Conservation (phyloP, 1,284 basidiomycete genomes). For the Pulchroboletus neoregius region DNA sequence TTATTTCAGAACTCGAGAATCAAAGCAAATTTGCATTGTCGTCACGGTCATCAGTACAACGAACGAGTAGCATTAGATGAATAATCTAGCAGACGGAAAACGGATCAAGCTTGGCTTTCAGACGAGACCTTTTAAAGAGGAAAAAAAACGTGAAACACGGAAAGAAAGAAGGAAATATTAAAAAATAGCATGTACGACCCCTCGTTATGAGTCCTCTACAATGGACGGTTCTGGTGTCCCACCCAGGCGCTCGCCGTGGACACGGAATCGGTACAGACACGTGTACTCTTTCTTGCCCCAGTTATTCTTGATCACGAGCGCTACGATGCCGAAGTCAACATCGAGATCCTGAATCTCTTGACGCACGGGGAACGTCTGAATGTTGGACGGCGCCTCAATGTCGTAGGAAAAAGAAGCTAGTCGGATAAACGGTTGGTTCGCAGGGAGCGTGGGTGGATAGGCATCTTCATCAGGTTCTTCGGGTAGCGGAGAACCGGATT, state of each 20-base stretch:
- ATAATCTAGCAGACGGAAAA: conserved; percentile 14
- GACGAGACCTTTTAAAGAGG: neutral
- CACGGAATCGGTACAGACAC: conserved; percentile 86
- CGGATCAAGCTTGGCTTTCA: no score
- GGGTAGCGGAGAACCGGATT: conserved; percentile 35
- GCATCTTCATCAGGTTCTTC: conserved; percentile 35
- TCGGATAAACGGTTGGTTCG: conserved; percentile 59
- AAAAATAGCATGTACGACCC: conserved; percentile 13
- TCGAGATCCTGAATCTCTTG: conserved; percentile 63
- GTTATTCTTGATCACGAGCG: conserved; percentile 76
- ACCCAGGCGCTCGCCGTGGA: conserved; percentile 54
- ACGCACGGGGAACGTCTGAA: conserved; percentile 85
- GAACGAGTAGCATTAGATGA: conserved; percentile 10
- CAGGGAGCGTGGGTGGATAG: conserved; percentile 54
- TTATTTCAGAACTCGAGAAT: neutral
- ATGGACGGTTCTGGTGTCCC: conserved; percentile 26
- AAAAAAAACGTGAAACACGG: neutral
- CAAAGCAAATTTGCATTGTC: conserved; percentile 18
- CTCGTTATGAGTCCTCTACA: conserved; percentile 18
- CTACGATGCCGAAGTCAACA: conserved; percentile 79
- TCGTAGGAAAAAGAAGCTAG: conserved; percentile 83
- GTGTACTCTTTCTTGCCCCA: conserved; percentile 84
- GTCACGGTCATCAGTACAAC: conserved; percentile 27
- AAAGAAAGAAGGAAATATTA: conserved; percentile 1
- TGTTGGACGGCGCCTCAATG: conserved; percentile 56